Base-by-base conservation (phyloP, 108 stramenopile genomes). In the Aurantiochytrium sp. region DNA sequence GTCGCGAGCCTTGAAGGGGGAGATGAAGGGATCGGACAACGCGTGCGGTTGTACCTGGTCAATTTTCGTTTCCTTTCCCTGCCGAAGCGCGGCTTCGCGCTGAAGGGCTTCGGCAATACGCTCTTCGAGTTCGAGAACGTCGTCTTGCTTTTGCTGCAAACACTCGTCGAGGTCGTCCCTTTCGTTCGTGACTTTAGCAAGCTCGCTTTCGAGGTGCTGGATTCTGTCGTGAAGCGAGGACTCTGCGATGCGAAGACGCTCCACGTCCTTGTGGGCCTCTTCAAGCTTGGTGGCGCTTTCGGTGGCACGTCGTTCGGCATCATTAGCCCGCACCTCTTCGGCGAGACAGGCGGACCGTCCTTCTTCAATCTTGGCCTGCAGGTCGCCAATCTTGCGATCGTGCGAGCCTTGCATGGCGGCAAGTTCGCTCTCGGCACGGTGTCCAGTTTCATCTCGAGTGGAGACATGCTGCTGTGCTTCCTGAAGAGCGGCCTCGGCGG, bases 291-390 rank as follows among this genome's bases (percentile, higher is more conserved):
- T 23, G 6, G 45, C 51, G 1, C 76, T 83, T 83, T 83, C 51
- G 6, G 14, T 47, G 10, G 76, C 45, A 12, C 14, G 12, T 19
- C 45, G 44, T 35, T 83, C 76, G 6, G 51, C 49, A 12, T 47
- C 51, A 35, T 53, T 53, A 23, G 12, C 10, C 10, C 45, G 76
- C 49, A 53, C 76, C 16, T 83, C 76, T 53, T 12, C 49, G 12
- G 44, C 76, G 19, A 53, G 25, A 45, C 23, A 53, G 76, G 51
- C 76, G 51, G 76, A 6, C 8, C 64, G 49, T 45, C 43, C 76
- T 83, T 83, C 76, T 23, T 83, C 76, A 23, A 83, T 43, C 23
- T 83, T 83, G 45, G n/a, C 76, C 18, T 83, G 76, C 76, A 83
- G 28, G 76, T 83, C 76, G 25, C 51, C 51, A 12, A 53, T 12